A percentile compares a stretch with the other conserved stretches of the same genome.
Evolutionary conservation across 805 yeast species (phyloP).

Genomic region (Starmerella vaccinii): DNA sequence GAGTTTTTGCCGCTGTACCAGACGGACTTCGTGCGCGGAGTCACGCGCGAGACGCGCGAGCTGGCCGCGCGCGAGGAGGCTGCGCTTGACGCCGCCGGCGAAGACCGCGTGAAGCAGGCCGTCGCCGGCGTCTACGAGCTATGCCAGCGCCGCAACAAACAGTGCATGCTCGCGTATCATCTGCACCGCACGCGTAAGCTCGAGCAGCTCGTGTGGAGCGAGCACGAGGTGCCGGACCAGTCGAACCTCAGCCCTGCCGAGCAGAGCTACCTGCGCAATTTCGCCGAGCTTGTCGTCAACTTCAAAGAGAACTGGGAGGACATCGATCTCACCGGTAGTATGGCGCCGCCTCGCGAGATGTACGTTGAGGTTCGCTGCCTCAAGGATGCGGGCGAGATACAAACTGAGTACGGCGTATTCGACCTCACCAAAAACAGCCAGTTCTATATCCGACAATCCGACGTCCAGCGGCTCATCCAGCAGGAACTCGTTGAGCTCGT

Average conservation of each 20-base stretch:
- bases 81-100: conserved; percentile 45
- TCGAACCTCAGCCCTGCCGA: conserved; percentile 62
- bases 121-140: conserved; percentile 54
- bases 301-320: conserved; percentile 73
- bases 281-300: conserved; percentile 59
- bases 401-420: conserved; percentile 90
- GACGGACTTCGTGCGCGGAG: conserved; percentile 56
- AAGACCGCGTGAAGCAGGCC: conserved; percentile 29
- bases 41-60: conserved; percentile 55
- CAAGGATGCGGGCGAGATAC: conserved; percentile 92
- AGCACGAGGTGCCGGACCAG: conserved; percentile 28
- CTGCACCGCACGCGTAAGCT: conserved; percentile 56
- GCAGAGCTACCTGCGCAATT: conserved; percentile 62
- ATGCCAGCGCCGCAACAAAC: conserved; percentile 76
- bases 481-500: conserved; percentile 85
- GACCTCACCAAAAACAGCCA: conserved; percentile 88
- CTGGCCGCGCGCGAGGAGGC: conserved; percentile 35
- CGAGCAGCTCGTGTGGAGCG: conserved; percentile 61
- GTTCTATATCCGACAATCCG: conserved; percentile 85
- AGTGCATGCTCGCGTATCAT: conserved; percentile 82
- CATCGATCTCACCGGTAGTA: conserved; percentile 75
- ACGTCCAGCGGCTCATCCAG: conserved; percentile 85
- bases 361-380: conserved; percentile 89
- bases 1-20: conserved; percentile 61
- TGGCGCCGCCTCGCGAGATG: conserved; percentile 83